phyloP scores from a whole-genome alignment of 1,139 yeast genomes.

The Zygoascus sp. region DNA sequence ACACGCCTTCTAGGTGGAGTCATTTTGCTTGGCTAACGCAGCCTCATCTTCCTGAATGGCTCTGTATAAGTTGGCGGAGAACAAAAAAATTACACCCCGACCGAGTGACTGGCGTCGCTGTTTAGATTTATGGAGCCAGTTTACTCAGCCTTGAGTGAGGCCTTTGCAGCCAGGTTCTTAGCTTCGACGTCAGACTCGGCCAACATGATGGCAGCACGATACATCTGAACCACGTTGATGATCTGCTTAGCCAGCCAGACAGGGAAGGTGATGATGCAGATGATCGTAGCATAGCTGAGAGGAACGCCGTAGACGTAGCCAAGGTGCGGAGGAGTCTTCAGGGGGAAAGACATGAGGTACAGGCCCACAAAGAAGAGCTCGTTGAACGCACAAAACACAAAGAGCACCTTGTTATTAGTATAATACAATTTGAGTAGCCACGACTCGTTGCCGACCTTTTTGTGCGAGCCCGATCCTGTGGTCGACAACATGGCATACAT shows the following conservation, averaged over 20 bases:
- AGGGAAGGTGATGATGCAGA: constrained; percentile 68
- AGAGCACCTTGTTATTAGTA: constrained; percentile 76
- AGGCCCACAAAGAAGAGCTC: constrained; percentile 90
- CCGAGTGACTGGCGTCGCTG: neutral
- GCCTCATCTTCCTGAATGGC: neutral
- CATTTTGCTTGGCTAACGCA: neutral
- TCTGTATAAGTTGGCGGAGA: constrained; percentile 11
- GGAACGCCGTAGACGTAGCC: constrained; percentile 42
- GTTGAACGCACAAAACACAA: constrained; percentile 85
- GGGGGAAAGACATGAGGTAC: constrained; percentile 68
- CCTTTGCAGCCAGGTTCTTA: neutral
- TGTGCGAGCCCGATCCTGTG: constrained; percentile 73
- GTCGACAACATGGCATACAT: constrained; percentile 89
- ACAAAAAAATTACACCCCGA: neutral
- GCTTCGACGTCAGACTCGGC: constrained; percentile 68
- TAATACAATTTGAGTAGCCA: constrained; percentile 79
- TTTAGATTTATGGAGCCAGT: neutral
- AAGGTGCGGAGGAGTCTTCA: constrained; percentile 38
- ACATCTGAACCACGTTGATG: constrained; percentile 83
- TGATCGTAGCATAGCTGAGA: constrained; percentile 60
- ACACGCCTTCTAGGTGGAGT: constrained; percentile 11
- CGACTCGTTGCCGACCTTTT: constrained; percentile 71
- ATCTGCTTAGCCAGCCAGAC: constrained; percentile 88
- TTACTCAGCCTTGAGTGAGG: neutral
- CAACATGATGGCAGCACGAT: constrained; percentile 74